Percentiles rank a stretch among this genome's conserved stretches.
Evolutionary conservation across 2,329 filamentous ascomycete genomes (phyloP).

Genomic region (Atkinsonella texensis): DNA sequence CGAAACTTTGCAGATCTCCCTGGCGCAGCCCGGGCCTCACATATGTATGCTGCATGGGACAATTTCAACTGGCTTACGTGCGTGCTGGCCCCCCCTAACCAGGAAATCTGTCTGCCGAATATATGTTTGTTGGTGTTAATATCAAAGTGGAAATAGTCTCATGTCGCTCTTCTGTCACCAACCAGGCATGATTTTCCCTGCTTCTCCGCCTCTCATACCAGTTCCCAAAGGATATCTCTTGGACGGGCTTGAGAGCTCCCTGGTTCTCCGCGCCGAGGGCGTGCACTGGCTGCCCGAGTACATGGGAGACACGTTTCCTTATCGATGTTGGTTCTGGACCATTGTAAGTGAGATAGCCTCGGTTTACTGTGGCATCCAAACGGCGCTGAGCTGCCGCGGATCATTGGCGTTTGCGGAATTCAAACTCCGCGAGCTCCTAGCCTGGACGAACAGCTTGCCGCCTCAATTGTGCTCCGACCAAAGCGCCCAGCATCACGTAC

Average conservation of each 20-base stretch:
- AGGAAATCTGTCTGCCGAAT: too few species aligned
- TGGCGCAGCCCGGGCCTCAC: constrained; percentile 7
- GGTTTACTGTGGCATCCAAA: constrained; percentile 14
- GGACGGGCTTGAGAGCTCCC: background rate
- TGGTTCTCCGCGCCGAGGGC: background rate
- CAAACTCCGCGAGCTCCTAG: constrained; percentile 21
- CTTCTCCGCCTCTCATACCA: constrained; percentile 9
- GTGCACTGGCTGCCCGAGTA: constrained; percentile 4
- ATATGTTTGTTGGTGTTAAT: too few species aligned
- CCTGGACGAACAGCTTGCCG: constrained; percentile 19
- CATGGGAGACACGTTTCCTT: constrained; percentile 16
- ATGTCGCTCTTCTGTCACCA: constrained; percentile 21
- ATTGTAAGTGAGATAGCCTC: constrained; percentile 17
- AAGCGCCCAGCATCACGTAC: constrained; percentile 16
- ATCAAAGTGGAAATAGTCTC: constrained; percentile 11
- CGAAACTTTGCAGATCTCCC: constrained; percentile 5
- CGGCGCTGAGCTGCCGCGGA: constrained; percentile 3
- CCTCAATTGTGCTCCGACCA: constrained; percentile 10
- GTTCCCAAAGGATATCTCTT: constrained; percentile 3
- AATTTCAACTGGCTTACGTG: constrained; percentile 24
- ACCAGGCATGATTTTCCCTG: constrained; percentile 14
- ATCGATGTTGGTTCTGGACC: constrained; percentile 21
- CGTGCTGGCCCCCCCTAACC: background rate
- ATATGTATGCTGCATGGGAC: constrained; percentile 13
- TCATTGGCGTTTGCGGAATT: constrained; percentile 16